Conservation (phyloP, 2,329 filamentous ascomycete genomes). For the Allantophomopsis cytisporea region DNA sequence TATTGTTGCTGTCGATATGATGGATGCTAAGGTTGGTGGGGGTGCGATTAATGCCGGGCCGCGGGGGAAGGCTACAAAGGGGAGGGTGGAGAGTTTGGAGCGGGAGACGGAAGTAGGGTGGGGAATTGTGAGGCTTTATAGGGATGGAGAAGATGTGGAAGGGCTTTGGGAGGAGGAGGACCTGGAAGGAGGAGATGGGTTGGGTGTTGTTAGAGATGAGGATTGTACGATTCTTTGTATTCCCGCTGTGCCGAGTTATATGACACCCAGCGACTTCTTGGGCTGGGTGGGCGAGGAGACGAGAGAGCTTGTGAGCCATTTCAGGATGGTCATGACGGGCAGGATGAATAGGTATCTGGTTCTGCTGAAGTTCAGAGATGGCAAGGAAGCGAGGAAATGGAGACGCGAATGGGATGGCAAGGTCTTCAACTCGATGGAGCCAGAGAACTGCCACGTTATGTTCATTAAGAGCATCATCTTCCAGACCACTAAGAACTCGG, state of each 20-base stretch:
- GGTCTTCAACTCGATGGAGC: conserved; percentile 86
- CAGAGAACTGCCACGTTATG: conserved; percentile 88
- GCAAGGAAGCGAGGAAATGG: conserved; percentile 64
- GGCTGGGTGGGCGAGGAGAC: conserved; percentile 86
- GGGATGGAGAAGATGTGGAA: conserved; percentile 62
- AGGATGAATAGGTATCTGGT: conserved; percentile 88
- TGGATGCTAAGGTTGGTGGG: conserved; percentile 26
- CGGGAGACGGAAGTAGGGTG: conserved; percentile 71
- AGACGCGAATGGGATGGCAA: conserved; percentile 82
- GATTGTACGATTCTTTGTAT: conserved; percentile 86
- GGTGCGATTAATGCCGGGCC: conserved; percentile 23
- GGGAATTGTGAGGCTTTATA: conserved; percentile 89
- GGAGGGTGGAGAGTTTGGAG: conserved; percentile 58
- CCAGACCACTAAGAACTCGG: conserved; percentile 26
- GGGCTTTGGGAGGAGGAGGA: conserved; percentile 11
- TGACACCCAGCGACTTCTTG: conserved; percentile 80
- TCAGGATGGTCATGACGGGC: conserved; percentile 84
- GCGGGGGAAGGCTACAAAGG: conserved; percentile 45
- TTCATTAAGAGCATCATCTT: conserved; percentile 90
- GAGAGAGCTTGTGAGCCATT: conserved; percentile 77
- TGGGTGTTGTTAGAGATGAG: conserved; percentile 21
- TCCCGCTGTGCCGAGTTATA: conserved; percentile 85
- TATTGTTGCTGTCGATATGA: conserved; percentile 71
- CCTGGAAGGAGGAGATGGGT: conserved; percentile 13
- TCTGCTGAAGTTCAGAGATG: conserved; percentile 80